Conservation (phyloP, 306 rosid species). For the Hippophae tibetana region DNA sequence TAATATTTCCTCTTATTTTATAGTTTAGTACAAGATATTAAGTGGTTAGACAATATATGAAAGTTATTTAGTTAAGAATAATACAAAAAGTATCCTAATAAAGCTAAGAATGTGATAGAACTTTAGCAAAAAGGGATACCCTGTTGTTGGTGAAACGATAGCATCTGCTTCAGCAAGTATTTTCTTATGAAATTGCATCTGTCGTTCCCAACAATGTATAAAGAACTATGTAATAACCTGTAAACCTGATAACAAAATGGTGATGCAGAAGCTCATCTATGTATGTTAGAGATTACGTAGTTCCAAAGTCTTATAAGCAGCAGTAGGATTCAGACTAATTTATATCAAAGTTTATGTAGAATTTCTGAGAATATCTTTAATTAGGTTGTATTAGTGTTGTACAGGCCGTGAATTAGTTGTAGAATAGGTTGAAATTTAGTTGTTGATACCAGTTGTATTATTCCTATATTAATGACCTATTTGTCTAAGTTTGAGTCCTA, state of each 20-base stretch:
- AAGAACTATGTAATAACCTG: neutral
- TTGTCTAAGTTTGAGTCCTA: too few species aligned
- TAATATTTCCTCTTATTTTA: neutral
- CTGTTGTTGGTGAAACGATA: constrained; percentile 86
- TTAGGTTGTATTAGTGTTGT: too few species aligned
- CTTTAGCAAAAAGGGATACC: constrained; percentile 31
- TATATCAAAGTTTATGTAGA: too few species aligned
- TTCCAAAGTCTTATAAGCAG: neutral
- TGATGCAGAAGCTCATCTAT: neutral
- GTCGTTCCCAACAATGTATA: constrained; percentile 53
- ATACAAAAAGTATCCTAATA: too few species aligned
- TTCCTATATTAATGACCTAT: too few species aligned
- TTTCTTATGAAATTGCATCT: constrained; percentile 62
- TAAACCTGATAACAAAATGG: neutral
- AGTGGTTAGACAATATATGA: neutral
- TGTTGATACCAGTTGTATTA: too few species aligned
- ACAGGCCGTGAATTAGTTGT: too few species aligned
- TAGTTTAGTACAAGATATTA: neutral
- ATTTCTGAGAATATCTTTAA: too few species aligned
- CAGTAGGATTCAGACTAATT: too few species aligned
- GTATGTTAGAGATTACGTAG: neutral
- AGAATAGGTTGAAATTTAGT: too few species aligned
- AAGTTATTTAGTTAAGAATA: neutral
- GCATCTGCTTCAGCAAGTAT: constrained; percentile 70
- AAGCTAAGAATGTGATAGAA: neutral